These are phyloP conservation scores for Xerocomus alliaceus DNA, from an alignment of 1,284 basidiomycete species.

Conservation along the genomic window DNA sequence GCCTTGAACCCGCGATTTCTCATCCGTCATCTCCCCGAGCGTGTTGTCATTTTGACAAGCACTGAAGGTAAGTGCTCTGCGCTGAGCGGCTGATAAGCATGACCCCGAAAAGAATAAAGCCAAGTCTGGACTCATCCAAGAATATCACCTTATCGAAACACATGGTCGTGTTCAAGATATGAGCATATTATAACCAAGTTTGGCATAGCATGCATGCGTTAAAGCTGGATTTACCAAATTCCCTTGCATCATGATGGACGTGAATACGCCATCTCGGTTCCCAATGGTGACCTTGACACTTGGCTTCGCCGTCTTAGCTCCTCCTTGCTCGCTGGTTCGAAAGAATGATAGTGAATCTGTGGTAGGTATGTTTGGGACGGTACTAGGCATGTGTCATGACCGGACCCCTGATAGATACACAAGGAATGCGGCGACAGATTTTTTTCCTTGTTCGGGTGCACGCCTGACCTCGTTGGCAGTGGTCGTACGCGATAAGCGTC, in stretches of 20 bases:
- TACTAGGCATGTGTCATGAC: background rate
- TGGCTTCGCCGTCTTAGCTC: too few species aligned
- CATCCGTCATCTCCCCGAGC: background rate
- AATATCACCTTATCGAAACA: conserved; percentile 34
- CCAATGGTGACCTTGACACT: background rate
- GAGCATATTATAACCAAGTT: conserved; percentile 14
- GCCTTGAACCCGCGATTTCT: background rate
- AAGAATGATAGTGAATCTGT: conserved; percentile 20
- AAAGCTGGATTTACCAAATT: conserved; percentile 18
- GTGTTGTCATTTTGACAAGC: background rate
- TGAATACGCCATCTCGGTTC: background rate
- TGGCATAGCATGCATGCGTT: conserved; percentile 15
- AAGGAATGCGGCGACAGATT: background rate
- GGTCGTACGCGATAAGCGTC: conserved; percentile 19
- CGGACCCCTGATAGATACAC: conserved; percentile 4
- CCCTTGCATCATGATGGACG: conserved; percentile 8
- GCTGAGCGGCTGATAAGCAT: background rate
- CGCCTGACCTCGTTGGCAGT: conserved; percentile 6
- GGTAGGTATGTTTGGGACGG: background rate
- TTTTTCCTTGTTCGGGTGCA: background rate
- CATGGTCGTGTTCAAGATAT: conserved; percentile 10
- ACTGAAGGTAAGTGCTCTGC: background rate
- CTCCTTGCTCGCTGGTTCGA: too few species aligned
- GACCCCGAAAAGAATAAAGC: background rate
- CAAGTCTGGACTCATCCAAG: conserved; percentile 16